Conservation (phyloP, 2,329 filamentous ascomycete genomes). For the Lachnellula occidentalis region DNA sequence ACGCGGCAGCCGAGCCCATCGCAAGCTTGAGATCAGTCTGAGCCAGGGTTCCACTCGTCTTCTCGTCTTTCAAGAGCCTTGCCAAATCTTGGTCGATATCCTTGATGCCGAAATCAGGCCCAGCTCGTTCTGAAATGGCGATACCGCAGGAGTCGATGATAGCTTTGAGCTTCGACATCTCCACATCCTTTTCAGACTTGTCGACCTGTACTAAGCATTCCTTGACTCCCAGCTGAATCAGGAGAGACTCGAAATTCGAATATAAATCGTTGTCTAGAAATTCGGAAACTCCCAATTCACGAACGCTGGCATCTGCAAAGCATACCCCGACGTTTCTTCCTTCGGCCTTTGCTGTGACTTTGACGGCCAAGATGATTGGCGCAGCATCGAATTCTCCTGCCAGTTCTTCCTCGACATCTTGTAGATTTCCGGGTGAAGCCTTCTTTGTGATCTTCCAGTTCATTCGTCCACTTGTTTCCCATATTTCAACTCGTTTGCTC, state of each 20-base stretch:
- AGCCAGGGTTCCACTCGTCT: constrained; percentile 68
- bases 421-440: constrained; percentile 90
- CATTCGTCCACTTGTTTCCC: constrained; percentile 72
- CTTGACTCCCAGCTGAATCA: constrained; percentile 93
- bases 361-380: constrained; percentile 92
- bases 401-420: constrained; percentile 94
- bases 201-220: constrained; percentile 87
- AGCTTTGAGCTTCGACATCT: constrained; percentile 77
- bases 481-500: constrained; percentile 88
- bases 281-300: constrained; percentile 93
- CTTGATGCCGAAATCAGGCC: constrained; percentile 73
- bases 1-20: constrained; percentile 87
- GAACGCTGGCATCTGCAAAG: constrained; percentile 93
- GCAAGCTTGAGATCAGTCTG: constrained; percentile 91
- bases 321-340: constrained; percentile 87
- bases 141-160: constrained; percentile 92
- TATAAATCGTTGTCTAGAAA: constrained; percentile 99
- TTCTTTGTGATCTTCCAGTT: constrained; percentile 91
- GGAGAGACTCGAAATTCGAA: constrained; percentile 92
- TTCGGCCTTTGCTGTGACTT: constrained; percentile 86
- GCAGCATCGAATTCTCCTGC: constrained; percentile 85
- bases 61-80: constrained; percentile 80
- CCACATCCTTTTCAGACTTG: constrained; percentile 74
- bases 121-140: constrained; percentile 75
- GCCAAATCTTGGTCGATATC: constrained; percentile 96